Conservation (phyloP, 164 flowering plant species). For the Piper betle region DNA sequence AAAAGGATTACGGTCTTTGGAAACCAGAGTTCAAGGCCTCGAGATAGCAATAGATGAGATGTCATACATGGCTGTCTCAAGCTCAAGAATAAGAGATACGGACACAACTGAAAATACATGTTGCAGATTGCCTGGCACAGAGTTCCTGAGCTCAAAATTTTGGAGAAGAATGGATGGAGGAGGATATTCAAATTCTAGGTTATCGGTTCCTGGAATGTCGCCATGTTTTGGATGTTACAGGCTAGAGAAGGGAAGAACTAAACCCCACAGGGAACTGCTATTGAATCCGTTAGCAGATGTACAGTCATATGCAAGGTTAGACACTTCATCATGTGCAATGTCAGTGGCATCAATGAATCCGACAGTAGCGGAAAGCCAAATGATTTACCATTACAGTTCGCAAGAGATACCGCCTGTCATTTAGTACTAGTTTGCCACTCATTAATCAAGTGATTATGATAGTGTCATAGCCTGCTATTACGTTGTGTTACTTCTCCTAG, state of each 20-base stretch:
- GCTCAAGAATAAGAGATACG: slow-evolving; percentile 37
- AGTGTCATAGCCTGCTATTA: background rate
- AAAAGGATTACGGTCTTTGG: slow-evolving; percentile 70
- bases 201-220: slow-evolving; percentile 25
- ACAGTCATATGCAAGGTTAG: slow-evolving; percentile 17
- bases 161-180: slow-evolving; percentile 52
- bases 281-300: slow-evolving; percentile 76
- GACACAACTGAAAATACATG: slow-evolving; percentile 35
- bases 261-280: slow-evolving; percentile 40
- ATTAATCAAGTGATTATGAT: background rate
- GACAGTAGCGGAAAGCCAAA: background rate
- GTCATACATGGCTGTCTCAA: slow-evolving; percentile 60
- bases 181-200: slow-evolving; percentile 27
- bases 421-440: background rate
- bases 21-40: slow-evolving; percentile 86
- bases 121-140: slow-evolving; percentile 71
- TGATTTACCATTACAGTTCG: background rate
- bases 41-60: slow-evolving; percentile 81
- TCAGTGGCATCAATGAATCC: background rate
- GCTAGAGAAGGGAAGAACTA: slow-evolving; percentile 33
- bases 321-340: background rate
- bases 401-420: background rate
- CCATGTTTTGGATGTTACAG: slow-evolving; percentile 19
- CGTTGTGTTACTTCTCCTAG: too few relatives aligned
- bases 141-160: slow-evolving; percentile 73